Conservation (phyloP, 306 rosid species). For the Hippophae gyantsensis region DNA sequence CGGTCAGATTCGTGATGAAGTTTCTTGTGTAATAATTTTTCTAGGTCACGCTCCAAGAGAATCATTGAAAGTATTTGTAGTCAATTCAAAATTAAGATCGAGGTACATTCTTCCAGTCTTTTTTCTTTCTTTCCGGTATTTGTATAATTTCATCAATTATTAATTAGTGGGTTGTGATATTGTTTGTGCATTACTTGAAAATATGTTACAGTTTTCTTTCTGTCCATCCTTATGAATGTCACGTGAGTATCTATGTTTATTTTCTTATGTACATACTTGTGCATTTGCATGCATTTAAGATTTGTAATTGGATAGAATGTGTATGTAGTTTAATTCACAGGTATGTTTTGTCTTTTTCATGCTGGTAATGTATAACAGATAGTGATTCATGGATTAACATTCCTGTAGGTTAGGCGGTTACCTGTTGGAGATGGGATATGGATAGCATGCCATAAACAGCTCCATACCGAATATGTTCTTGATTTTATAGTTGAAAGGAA, state of each 20-base stretch:
- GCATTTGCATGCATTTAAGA: not conserved
- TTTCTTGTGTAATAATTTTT: constrained; percentile 10
- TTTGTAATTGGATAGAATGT: not conserved
- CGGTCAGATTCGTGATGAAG: constrained; percentile 15
- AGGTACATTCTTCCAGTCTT: constrained; percentile 37
- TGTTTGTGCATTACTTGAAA: too few species aligned
- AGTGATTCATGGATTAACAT: constrained; percentile 13
- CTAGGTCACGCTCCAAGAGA: constrained; percentile 71
- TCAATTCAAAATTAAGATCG: constrained; percentile 60
- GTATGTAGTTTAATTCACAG: not conserved
- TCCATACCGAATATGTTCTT: constrained; percentile 66
- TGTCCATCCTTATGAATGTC: not conserved
- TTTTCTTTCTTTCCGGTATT: constrained; percentile 8
- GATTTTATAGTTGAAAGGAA: constrained; percentile 98
- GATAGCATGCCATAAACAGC: constrained; percentile 78
- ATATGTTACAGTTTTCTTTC: too few species aligned
- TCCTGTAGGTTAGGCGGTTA: constrained; percentile 64
- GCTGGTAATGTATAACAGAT: not conserved
- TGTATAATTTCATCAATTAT: constrained; percentile 2
- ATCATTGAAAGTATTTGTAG: constrained; percentile 52
- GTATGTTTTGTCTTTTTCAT: constrained; percentile 1
- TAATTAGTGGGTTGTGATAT: not conserved
- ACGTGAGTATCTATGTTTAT: not conserved
- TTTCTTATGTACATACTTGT: not conserved
- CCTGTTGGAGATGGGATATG: constrained; percentile 98